These are phyloP conservation scores for Cercospora sesami DNA, from an alignment of 2,329 filamentous ascomycete genomes.

Conservation along the genomic window DNA sequence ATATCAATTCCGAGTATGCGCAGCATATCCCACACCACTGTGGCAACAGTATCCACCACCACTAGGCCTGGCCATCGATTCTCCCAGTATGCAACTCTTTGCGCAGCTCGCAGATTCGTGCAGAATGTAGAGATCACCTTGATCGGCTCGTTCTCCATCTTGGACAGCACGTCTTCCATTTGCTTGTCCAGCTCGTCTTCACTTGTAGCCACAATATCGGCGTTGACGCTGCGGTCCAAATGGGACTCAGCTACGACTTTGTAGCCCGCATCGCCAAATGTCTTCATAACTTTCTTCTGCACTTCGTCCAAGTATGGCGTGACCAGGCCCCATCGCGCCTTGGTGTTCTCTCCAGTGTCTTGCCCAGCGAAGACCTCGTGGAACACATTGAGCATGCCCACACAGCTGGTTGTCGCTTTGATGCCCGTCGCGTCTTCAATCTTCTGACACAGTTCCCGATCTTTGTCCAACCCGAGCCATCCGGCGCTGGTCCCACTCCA, in stretches of 20 bases:
- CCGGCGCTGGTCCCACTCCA: conserved; percentile 38
- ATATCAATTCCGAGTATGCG: conserved; percentile 38
- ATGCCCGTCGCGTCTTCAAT: conserved; percentile 44
- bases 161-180: conserved; percentile 34
- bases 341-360: conserved; percentile 4
- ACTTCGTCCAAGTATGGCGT: conserved; percentile 48
- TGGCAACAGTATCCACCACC: conserved; percentile 48
- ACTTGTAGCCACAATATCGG: conserved; percentile 41
- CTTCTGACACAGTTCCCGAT: conserved; percentile 42
- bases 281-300: conserved; percentile 42
- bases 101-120: conserved; percentile 47
- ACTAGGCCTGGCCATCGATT: conserved; percentile 36
- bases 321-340: conserved; percentile 42
- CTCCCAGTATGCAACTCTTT: conserved; percentile 45
- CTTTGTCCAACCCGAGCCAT: conserved; percentile 33
- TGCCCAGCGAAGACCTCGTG: conserved; percentile 23
- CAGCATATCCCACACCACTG: conserved; percentile 47
- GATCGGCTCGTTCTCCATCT: conserved; percentile 30
- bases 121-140: conserved; percentile 46
- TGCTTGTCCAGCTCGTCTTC: conserved; percentile 37
- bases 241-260: conserved; percentile 40
- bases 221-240: conserved; percentile 42
- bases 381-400: conserved; percentile 44
- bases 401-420: conserved; percentile 45
- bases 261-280: conserved; percentile 40